These are phyloP conservation scores for Ophiostoma triangulosporum DNA, from an alignment of 2,329 filamentous ascomycete species.

Conservation along the genomic window DNA sequence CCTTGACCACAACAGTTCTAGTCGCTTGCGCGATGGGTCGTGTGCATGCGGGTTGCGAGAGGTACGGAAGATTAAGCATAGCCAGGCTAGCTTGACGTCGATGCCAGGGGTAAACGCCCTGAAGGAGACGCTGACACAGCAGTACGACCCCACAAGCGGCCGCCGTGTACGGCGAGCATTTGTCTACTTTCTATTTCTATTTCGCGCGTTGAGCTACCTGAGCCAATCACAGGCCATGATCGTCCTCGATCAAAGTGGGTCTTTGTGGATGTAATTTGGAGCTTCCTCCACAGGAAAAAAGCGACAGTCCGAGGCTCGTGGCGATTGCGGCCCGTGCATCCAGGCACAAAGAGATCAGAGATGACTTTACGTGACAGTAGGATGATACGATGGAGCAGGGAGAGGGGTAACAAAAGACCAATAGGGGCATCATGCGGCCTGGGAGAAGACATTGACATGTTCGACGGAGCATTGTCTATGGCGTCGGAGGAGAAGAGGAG, in stretches of 20 bases:
- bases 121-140: background rate
- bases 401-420: background rate
- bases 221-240: background rate
- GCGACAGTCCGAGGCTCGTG: background rate
- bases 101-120: background rate
- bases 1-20: constrained; percentile 5
- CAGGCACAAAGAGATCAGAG: background rate
- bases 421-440: background rate
- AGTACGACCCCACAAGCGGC: background rate
- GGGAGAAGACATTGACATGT: too few species aligned
- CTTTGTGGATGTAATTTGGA: background rate
- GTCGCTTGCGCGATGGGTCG: background rate
- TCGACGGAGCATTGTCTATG: too few species aligned
- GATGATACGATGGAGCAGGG: background rate
- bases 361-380: too few species aligned
- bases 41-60: background rate
- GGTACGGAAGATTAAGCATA: background rate
- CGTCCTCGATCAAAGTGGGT: background rate
- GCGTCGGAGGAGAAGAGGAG: too few species aligned
- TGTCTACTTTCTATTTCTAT: background rate
- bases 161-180: background rate
- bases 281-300: background rate
- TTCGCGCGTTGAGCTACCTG: background rate
- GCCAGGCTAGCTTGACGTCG: background rate
- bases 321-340: background rate